Evolutionary conservation across 1,139 yeast genomes (phyloP).

Genomic region (Geotrichum fermentans): DNA sequence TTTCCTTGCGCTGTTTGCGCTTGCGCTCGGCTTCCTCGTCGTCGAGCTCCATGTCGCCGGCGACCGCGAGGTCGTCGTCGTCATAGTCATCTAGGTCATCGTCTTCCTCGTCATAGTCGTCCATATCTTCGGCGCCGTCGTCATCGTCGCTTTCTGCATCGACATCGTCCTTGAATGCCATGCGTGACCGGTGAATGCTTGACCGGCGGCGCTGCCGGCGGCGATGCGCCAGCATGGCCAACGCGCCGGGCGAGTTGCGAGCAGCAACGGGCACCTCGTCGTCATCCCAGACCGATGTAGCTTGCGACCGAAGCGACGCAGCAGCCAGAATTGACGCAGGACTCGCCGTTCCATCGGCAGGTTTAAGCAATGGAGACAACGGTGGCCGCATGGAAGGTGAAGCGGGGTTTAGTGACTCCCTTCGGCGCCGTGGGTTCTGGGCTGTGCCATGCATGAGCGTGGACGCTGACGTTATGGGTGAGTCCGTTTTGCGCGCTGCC

Average conservation of each 20-base stretch:
- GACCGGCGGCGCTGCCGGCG: constrained; percentile 19
- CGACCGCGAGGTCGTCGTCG: constrained; percentile 19
- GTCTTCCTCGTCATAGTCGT: constrained; percentile 15
- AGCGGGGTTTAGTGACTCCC: constrained; percentile 5
- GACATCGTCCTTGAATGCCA: constrained; percentile 18
- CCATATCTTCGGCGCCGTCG: constrained; percentile 14
- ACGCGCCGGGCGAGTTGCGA: constrained; percentile 15
- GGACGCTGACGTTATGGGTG: constrained; percentile 7
- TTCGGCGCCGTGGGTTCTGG: constrained; percentile 3
- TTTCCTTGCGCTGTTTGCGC: constrained; percentile 13
- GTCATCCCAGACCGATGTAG: constrained; percentile 17
- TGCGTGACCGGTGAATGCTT: constrained; percentile 19
- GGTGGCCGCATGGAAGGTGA: constrained; percentile 16
- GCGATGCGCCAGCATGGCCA: constrained; percentile 14
- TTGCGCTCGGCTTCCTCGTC: constrained; percentile 13
- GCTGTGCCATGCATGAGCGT: constrained; percentile 6
- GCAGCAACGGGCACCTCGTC: constrained; percentile 16
- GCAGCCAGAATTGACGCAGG: constrained; percentile 11
- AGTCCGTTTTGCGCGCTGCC: constrained; percentile 65
- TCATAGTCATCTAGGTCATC: constrained; percentile 17
- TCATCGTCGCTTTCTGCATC: constrained; percentile 18
- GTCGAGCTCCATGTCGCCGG: constrained; percentile 20
- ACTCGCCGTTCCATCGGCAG: constrained; percentile 13
- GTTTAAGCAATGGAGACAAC: constrained; percentile 17
- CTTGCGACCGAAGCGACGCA: constrained; percentile 8